Conservation (phyloP, 2,329 filamentous ascomycete species). For the Podosphaera fusca region DNA sequence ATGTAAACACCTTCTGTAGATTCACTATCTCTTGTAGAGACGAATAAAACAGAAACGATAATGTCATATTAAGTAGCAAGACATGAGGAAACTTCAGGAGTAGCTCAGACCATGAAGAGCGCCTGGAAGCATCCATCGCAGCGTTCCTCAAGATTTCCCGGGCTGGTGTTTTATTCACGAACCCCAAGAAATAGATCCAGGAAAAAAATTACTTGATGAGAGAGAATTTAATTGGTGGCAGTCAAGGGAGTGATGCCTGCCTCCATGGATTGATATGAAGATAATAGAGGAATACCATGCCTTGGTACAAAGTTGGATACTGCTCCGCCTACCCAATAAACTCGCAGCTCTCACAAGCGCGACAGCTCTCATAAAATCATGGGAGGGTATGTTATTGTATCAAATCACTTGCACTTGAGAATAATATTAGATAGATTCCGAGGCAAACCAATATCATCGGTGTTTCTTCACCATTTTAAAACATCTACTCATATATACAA, state of each 20-base stretch:
- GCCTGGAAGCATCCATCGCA: background rate
- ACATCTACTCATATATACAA: background rate
- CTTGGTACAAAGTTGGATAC: too few species aligned
- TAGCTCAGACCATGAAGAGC: background rate
- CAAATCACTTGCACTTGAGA: too few species aligned
- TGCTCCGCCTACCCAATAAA: too few species aligned
- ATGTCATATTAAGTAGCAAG: conserved; percentile 30
- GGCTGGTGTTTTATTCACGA: background rate
- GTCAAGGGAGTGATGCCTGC: background rate
- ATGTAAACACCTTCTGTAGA: conserved; percentile 43
- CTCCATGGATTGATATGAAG: background rate
- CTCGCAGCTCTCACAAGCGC: too few species aligned
- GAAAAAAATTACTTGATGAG: background rate
- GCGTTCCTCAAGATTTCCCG: background rate
- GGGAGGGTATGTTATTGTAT: too few species aligned
- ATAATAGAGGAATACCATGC: too few species aligned
- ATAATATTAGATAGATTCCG: too few species aligned
- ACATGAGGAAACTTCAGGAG: conserved; percentile 27
- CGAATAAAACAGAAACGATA: conserved; percentile 42
- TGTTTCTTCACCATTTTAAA: background rate
- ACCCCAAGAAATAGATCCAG: background rate
- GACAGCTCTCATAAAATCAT: too few species aligned
- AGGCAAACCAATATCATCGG: background rate
- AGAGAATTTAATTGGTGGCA: background rate
- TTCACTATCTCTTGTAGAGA: conserved; percentile 26